These are phyloP conservation scores for Globisporangium recalcitrans DNA, from an alignment of 352 stramenopile species.

Conservation along the genomic window DNA sequence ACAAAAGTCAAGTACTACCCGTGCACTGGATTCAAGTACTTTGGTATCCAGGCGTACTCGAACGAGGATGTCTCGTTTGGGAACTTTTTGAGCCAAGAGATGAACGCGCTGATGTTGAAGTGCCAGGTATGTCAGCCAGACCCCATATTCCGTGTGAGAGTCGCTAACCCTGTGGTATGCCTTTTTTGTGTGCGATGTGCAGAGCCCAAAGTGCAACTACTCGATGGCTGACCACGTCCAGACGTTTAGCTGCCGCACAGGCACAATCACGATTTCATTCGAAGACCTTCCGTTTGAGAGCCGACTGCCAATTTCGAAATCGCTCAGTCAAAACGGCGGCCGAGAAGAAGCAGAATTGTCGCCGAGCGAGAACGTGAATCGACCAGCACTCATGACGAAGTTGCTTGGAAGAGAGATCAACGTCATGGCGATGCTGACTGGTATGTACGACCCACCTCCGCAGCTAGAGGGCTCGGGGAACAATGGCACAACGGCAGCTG, in stretches of 20 bases:
- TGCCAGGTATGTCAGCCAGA: constrained; percentile 52
- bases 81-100: constrained; percentile 73
- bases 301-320: constrained; percentile 31
- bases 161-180: neutral
- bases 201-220: constrained; percentile 78
- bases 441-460: constrained; percentile 24
- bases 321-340: constrained; percentile 31
- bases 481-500: constrained; percentile 14
- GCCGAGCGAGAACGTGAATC: constrained; percentile 10
- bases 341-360: constrained; percentile 16
- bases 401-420: constrained; percentile 37
- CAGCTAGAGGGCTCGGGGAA: constrained; percentile 12
- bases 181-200: neutral
- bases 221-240: constrained; percentile 82
- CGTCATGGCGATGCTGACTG: constrained; percentile 35
- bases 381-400: constrained; percentile 22
- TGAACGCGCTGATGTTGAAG: constrained; percentile 59
- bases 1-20: constrained; percentile 56
- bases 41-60: constrained; percentile 57
- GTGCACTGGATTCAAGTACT: constrained; percentile 63
- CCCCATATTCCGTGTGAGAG: neutral
- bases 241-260: constrained; percentile 65
- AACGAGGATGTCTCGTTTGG: constrained; percentile 76
- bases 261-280: constrained; percentile 77
- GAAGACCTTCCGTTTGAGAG: constrained; percentile 71